Base-by-base conservation (phyloP, 1,139 yeast species). In the Yueomyces sp. region DNA sequence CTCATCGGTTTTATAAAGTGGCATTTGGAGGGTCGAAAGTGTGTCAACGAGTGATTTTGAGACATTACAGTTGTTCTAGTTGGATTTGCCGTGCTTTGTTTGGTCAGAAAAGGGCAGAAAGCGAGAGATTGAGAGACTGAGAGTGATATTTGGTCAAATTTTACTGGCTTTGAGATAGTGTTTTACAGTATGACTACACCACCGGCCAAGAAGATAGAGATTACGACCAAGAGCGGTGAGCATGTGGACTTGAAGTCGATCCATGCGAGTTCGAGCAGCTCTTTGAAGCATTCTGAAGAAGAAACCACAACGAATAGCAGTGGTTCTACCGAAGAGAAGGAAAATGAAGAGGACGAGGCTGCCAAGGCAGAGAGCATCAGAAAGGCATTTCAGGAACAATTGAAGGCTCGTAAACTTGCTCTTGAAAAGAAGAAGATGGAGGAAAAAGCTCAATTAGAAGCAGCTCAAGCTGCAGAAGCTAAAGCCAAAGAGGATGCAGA, bases 151-250 rank as follows among this genome's bases (percentile, higher is more conserved):
- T 19, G 19, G 19, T 19, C 19, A 19, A 19, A 19, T 19, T 19
- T 19, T 19, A 19, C 19, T 19, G 19, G 19, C 19, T 19, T 19
- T 19, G 19, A 19, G 19, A 19, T 19, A 19, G 19, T 19, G 2
- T 19, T 19, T 19, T 19, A 19, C 19, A 19, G 6, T 8, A 29
- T 29, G 31, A 29, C 8, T 29, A 29, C 6, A 6, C 31, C 43
- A 12, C 41, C 41, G 27, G 7, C 30, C 6, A 56, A 50, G 29
- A 57, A 55, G 44, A 56, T 59, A 41, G 61, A 59, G 46, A 59
- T 59, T 37, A 59, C 62, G 3, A 58, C 60, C n/a, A 58, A 59
- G 45, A 51, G 56, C 33, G 63, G 63, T 37, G 59, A 58, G 40
- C 55, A 50, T 42, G 44, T 59, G 37, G 58, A 58, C 47, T 48